Percentiles rank a stretch among this genome's conserved stretches.
These are phyloP conservation scores for Immersiporthe knoxdaviesiana DNA, from an alignment of 2,329 filamentous ascomycete species.

Conservation along the genomic window DNA sequence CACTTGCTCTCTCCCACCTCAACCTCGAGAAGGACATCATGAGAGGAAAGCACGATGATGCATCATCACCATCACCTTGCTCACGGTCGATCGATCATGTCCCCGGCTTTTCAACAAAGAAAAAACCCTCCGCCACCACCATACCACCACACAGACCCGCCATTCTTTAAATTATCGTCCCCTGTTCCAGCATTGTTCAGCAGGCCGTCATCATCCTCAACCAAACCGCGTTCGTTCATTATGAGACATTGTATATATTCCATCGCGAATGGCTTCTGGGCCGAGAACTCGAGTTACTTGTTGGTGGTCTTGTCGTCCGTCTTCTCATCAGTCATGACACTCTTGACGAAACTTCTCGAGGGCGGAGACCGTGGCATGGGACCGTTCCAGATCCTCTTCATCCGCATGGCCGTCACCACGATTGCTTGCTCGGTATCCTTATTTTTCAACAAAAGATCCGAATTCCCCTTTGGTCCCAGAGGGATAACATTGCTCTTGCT, in stretches of 20 bases:
- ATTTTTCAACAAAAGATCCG: slow-evolving; percentile 67
- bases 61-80: neutral
- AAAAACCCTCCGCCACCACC: neutral
- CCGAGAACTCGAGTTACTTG: slow-evolving; percentile 70
- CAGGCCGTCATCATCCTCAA: neutral
- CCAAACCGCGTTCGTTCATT: neutral
- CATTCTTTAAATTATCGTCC: neutral
- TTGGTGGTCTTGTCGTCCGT: slow-evolving; percentile 76
- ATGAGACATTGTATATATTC: slow-evolving; percentile 24
- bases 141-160: neutral
- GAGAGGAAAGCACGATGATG: neutral
- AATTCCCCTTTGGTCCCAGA: slow-evolving; percentile 71
- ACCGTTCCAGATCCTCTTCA: slow-evolving; percentile 63
- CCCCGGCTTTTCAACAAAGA: neutral
- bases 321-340: slow-evolving; percentile 85
- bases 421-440: slow-evolving; percentile 72
- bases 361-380: slow-evolving; percentile 22
- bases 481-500: slow-evolving; percentile 71
- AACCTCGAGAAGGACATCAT: neutral
- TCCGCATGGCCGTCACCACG: slow-evolving; percentile 75
- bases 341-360: slow-evolving; percentile 62
- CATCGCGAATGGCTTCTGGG: slow-evolving; percentile 53
- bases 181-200: neutral
- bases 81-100: neutral
- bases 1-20: slow-evolving; percentile 1